These are phyloP conservation scores for Annulohypoxylon truncatum DNA, from an alignment of 2,329 filamentous ascomycete species.

Conservation along the genomic window DNA sequence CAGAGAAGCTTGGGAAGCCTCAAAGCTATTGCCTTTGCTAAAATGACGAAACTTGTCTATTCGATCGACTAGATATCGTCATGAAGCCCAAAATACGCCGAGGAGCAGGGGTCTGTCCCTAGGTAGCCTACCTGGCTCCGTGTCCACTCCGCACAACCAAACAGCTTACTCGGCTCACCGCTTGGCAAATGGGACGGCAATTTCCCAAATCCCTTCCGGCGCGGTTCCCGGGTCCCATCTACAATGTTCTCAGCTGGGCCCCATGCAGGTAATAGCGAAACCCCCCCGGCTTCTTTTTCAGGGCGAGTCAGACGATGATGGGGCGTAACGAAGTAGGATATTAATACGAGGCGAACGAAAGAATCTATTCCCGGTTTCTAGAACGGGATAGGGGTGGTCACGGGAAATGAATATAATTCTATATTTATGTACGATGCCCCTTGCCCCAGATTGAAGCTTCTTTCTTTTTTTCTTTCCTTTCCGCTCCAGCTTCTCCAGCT, in stretches of 20 bases:
- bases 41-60: not conserved
- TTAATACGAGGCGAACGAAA: slow-evolving; percentile 14
- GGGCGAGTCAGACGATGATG: slow-evolving; percentile 16
- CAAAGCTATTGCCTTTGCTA: not conserved
- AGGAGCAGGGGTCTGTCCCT: not conserved
- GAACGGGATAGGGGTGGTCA: slow-evolving; percentile 11
- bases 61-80: not conserved
- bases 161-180: slow-evolving; percentile 9
- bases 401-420: not conserved
- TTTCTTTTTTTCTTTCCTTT: not conserved
- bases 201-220: slow-evolving; percentile 25
- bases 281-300: slow-evolving; percentile 6
- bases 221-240: slow-evolving; percentile 27
- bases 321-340: not conserved
- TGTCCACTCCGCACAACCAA: slow-evolving; percentile 5
- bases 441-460: not conserved
- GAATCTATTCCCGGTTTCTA: not conserved
- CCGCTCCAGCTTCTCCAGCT: not conserved
- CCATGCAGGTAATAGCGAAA: slow-evolving; percentile 17
- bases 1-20: not conserved
- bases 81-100: not conserved
- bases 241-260: slow-evolving; percentile 15
- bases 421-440: not conserved
- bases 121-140: not conserved
- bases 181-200: slow-evolving; percentile 32